A percentile compares a stretch with the other conserved stretches of the same genome.
Evolutionary conservation across 2,329 filamentous ascomycete species (phyloP).

Genomic region (Plenodomus biglobosus): DNA sequence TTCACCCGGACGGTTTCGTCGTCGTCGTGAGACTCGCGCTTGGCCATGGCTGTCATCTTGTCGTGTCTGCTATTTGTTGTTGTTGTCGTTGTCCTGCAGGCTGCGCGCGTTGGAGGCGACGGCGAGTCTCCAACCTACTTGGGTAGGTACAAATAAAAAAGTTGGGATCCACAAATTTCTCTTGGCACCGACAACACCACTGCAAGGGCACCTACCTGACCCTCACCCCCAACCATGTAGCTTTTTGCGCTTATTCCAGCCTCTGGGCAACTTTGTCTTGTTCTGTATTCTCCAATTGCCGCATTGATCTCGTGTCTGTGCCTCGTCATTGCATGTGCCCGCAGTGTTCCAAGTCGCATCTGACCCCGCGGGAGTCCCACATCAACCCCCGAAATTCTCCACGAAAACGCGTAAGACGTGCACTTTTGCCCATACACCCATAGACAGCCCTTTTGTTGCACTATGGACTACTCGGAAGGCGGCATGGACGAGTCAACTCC

Average conservation of each 20-base stretch:
- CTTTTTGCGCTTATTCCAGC: neutral
- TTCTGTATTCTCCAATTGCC: neutral
- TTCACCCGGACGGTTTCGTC: conserved; percentile 56
- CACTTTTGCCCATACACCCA: neutral
- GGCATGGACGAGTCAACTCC: conserved; percentile 46
- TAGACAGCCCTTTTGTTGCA: neutral
- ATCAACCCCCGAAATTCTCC: neutral
- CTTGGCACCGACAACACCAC: neutral
- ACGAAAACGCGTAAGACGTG: neutral
- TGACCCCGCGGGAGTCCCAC: neutral
- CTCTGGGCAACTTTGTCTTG: conserved; percentile 2
- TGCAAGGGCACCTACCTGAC: neutral
- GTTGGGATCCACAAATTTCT: too few relatives aligned
- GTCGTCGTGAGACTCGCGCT: conserved; percentile 54
- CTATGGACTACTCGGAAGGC: conserved; percentile 37
- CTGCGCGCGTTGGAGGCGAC: too few relatives aligned
- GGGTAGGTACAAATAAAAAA: too few relatives aligned
- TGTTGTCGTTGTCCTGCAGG: neutral
- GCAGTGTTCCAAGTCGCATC: neutral
- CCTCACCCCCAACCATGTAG: neutral
- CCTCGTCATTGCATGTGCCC: neutral
- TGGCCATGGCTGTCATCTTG: conserved; percentile 52
- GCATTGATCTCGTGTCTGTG: neutral
- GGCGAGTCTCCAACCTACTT: too few relatives aligned
- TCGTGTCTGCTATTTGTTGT: neutral